Evolutionary conservation across 352 stramenopile genomes (phyloP).

Genomic region (Hyaloperonospora arabidopsidis): DNA sequence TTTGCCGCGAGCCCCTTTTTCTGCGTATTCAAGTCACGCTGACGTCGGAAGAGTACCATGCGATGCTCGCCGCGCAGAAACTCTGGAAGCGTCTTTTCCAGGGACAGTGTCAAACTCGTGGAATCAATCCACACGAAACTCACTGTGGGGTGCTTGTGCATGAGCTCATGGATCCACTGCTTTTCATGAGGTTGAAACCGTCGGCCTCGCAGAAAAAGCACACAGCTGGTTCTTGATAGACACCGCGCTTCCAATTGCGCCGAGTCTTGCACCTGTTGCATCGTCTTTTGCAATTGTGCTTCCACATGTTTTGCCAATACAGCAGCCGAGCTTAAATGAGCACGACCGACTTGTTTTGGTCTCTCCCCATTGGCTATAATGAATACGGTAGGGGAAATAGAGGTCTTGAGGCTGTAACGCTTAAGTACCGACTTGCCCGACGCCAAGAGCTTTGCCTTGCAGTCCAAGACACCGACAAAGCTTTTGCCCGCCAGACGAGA

Average conservation of each 20-base stretch:
- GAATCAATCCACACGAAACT: conserved; percentile 70
- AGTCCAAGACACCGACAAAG: conserved; percentile 70
- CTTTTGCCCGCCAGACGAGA: conserved; percentile 46
- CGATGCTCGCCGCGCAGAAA: conserved; percentile 41
- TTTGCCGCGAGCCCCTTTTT: conserved; percentile 44
- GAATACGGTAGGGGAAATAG: conserved; percentile 66
- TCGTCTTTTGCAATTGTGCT: conserved; percentile 42
- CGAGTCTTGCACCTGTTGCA: conserved; percentile 56
- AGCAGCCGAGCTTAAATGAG: conserved; percentile 51
- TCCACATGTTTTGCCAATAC: conserved; percentile 55
- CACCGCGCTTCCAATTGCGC: conserved; percentile 59
- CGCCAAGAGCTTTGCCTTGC: conserved; percentile 40
- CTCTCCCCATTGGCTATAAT: conserved; percentile 70
- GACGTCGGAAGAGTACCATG: conserved; percentile 60
- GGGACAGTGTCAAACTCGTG: conserved; percentile 52
- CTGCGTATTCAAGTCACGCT: conserved; percentile 26
- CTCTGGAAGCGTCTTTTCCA: conserved; percentile 52
- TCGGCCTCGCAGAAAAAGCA: conserved; percentile 55
- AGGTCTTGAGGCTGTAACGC: conserved; percentile 52
- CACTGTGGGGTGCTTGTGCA: conserved; percentile 47
- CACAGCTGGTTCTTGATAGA: conserved; percentile 50
- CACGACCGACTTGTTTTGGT: conserved; percentile 67
- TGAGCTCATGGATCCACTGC: conserved; percentile 60
- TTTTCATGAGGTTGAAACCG: conserved; percentile 57
- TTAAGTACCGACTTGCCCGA: conserved; percentile 52